phyloP scores from a whole-genome alignment of 2,329 filamentous ascomycete genomes.

The Akanthomyces dipterigenus region DNA sequence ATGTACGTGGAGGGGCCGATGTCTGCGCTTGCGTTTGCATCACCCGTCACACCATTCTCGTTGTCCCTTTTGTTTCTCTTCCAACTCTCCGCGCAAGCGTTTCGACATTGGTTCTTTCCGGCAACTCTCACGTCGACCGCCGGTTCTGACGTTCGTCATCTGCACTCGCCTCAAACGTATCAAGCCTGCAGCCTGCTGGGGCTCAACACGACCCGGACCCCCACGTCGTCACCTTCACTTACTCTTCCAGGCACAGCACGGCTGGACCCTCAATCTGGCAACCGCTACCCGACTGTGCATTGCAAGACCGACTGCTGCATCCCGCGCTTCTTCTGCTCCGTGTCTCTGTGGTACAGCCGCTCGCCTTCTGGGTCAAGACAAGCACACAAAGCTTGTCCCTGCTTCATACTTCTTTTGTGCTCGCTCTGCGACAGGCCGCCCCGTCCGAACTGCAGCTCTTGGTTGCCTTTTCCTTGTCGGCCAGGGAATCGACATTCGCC shows the following conservation, averaged over 20 bases:
- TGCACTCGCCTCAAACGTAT: not conserved
- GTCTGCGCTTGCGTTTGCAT: constrained; percentile 9
- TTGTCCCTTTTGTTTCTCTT: not conserved
- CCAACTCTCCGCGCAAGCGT: not conserved
- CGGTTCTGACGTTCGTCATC: not conserved
- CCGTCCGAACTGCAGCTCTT: not conserved
- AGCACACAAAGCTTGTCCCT: not conserved
- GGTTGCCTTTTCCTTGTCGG: not conserved
- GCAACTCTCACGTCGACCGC: not conserved
- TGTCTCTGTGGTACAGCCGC: not conserved
- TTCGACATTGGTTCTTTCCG: not conserved
- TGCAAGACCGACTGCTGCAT: not conserved
- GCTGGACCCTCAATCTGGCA: not conserved
- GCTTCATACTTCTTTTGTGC: not conserved
- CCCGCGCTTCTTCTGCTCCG: not conserved
- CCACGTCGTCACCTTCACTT: not conserved
- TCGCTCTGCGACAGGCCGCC: not conserved
- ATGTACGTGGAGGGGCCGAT: constrained; percentile 6
- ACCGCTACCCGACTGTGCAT: not conserved
- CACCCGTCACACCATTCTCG: not conserved
- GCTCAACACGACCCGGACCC: not conserved
- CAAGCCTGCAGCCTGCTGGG: not conserved
- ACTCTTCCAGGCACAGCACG: not conserved
- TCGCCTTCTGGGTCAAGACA: not conserved
- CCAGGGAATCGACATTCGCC: not conserved